These are phyloP conservation scores for Schizophyllum amplum DNA, from an alignment of 1,284 basidiomycete species.

Conservation along the genomic window DNA sequence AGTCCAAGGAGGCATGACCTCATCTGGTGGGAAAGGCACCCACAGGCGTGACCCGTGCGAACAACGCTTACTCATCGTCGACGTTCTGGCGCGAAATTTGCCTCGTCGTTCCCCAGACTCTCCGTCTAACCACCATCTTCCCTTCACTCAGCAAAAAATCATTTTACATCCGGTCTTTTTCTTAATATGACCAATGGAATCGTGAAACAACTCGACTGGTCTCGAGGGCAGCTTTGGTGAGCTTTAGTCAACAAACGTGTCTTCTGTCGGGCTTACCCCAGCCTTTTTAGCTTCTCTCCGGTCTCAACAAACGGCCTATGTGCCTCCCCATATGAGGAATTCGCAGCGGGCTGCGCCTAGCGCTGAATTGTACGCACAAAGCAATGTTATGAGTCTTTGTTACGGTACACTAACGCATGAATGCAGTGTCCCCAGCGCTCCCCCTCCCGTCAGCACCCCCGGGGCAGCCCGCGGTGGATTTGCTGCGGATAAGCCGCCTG, in stretches of 20 bases:
- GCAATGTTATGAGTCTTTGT: slow-evolving; percentile 10
- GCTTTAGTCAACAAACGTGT: slow-evolving; percentile 22
- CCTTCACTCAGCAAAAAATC: slow-evolving; percentile 11
- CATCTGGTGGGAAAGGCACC: too few relatives aligned
- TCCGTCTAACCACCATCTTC: slow-evolving; percentile 8
- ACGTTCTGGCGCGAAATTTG: too few relatives aligned
- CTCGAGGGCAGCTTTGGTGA: slow-evolving; percentile 79
- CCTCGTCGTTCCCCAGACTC: too few relatives aligned
- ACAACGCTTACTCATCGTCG: too few relatives aligned
- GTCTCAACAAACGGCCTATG: slow-evolving; percentile 81
- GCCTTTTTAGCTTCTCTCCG: slow-evolving; percentile 46
- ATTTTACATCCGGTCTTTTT: slow-evolving; percentile 11
- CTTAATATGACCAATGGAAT: slow-evolving; percentile 83
- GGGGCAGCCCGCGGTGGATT: slow-evolving; percentile 46
- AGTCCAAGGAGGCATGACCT: too few relatives aligned
- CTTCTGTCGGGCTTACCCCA: neutral
- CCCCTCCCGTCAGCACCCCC: slow-evolving; percentile 44
- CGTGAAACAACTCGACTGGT: slow-evolving; percentile 69
- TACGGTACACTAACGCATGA: slow-evolving; percentile 32
- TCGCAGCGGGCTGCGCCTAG: slow-evolving; percentile 69
- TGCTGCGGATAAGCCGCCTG: slow-evolving; percentile 24
- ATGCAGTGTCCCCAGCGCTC: slow-evolving; percentile 45
- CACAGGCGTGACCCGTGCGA: too few relatives aligned
- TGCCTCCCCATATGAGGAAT: slow-evolving; percentile 86
- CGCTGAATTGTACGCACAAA: too few relatives aligned